A percentile compares a stretch with the other conserved stretches of the same genome.
Evolutionary conservation across 1,284 basidiomycete genomes (phyloP).

Genomic region (Vanrija humicola): DNA sequence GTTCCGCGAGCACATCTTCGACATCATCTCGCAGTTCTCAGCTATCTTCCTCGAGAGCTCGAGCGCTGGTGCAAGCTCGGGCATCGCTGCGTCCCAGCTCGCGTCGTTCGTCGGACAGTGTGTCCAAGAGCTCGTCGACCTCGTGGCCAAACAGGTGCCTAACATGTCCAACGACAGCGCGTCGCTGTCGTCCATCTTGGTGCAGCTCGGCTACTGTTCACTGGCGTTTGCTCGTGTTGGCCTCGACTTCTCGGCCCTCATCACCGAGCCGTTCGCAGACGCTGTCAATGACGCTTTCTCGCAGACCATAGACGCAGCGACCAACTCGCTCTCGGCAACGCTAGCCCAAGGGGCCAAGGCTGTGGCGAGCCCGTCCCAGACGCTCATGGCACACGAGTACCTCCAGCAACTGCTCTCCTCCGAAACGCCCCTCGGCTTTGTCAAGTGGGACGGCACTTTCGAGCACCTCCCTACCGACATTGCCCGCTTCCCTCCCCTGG

Average conservation of each 20-base stretch:
- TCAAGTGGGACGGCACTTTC: conserved; percentile 7
- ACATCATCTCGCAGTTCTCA: conserved; percentile 82
- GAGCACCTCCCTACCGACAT: conserved; percentile 54
- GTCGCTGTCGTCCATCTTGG: conserved; percentile 74
- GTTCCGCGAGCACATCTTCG: conserved; percentile 88
- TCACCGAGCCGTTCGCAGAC: conserved; percentile 62
- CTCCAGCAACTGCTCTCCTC: conserved; percentile 22
- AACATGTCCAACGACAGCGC: conserved; percentile 57
- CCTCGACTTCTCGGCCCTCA: conserved; percentile 68
- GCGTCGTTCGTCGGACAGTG: conserved; percentile 55
- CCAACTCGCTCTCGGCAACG: conserved; percentile 26
- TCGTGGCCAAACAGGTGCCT: conserved; percentile 51
- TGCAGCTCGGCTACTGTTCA: conserved; percentile 87
- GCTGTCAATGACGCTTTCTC: conserved; percentile 55
- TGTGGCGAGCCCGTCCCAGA: conserved; percentile 22
- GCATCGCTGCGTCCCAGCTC: conserved; percentile 53
- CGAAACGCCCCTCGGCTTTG: conserved; percentile 9
- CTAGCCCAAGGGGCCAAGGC: conserved; percentile 28
- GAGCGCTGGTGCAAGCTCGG: background rate
- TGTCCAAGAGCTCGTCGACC: conserved; percentile 56
- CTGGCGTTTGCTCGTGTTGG: conserved; percentile 90
- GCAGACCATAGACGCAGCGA: conserved; percentile 50
- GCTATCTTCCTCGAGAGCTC: conserved; percentile 75
- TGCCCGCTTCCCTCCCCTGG: conserved; percentile 71
- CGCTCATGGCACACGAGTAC: conserved; percentile 40